These are phyloP conservation scores for Boletus patriciae DNA, from an alignment of 768 basidiomycete species.

Conservation along the genomic window DNA sequence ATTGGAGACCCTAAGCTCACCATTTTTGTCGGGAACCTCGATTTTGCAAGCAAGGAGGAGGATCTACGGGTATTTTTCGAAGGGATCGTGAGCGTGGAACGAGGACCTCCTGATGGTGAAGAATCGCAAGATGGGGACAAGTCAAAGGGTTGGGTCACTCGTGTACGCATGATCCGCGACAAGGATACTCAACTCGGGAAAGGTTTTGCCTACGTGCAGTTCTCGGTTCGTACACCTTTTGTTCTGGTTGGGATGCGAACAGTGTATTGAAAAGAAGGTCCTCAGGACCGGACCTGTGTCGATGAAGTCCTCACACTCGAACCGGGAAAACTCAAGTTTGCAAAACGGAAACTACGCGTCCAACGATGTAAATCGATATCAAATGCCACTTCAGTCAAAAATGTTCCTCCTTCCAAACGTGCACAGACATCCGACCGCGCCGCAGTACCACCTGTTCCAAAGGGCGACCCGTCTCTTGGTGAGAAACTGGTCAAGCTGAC, in stretches of 20 bases:
- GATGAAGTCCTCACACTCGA: conserved; percentile 90
- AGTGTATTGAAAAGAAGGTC: not conserved
- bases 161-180: conserved; percentile 87
- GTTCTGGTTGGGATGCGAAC: not conserved
- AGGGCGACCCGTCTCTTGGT: conserved; percentile 82
- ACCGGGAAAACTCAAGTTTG: conserved; percentile 77
- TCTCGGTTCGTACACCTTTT: conserved; percentile 50
- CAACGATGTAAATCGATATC: conserved; percentile 84
- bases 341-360: conserved; percentile 88
- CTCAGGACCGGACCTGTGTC: conserved; percentile 84
- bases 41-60: conserved; percentile 90
- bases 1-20: conserved; percentile 73
- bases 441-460: conserved; percentile 42
- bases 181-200: conserved; percentile 92
- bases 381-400: conserved; percentile 32
- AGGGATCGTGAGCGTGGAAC: conserved; percentile 64
- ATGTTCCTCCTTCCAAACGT: conserved; percentile 2
- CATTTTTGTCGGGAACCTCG: conserved; percentile 90
- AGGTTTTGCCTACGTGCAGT: conserved; percentile 92
- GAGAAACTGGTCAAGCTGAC: conserved; percentile 72
- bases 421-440: not conserved
- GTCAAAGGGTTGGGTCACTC: conserved; percentile 64
- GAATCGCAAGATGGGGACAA: conserved; percentile 35
- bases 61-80: conserved; percentile 89
- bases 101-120: conserved; percentile 51